These are phyloP conservation scores for Neospermospora avenae DNA, from an alignment of 2,329 filamentous ascomycete genomes.

Conservation along the genomic window DNA sequence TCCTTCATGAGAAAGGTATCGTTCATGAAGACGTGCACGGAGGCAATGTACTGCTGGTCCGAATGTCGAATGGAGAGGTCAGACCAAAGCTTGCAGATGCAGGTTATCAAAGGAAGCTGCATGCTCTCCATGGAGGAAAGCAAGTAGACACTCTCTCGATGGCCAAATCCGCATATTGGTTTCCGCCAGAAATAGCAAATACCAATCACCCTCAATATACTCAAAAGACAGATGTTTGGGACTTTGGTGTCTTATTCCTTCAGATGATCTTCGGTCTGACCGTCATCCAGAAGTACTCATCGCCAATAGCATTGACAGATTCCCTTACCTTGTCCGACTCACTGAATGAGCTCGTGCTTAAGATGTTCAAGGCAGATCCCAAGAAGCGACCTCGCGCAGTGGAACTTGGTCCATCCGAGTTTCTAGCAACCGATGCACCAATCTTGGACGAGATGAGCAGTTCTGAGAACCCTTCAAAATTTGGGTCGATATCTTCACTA, in stretches of 20 bases:
- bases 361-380: conserved; percentile 80
- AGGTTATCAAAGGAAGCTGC: conserved; percentile 65
- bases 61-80: conserved; percentile 64
- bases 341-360: conserved; percentile 74
- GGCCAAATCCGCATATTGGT: conserved; percentile 77
- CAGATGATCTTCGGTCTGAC: conserved; percentile 92
- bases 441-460: conserved; percentile 42
- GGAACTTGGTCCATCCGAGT: conserved; percentile 62
- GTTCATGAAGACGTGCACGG: conserved; percentile 81
- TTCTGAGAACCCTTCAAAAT: conserved; percentile 39
- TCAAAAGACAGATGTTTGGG: conserved; percentile 89
- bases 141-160: conserved; percentile 52
- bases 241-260: conserved; percentile 84
- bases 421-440: conserved; percentile 62
- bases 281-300: conserved; percentile 72
- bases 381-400: conserved; percentile 85
- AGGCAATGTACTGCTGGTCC: conserved; percentile 74
- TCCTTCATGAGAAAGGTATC: conserved; percentile 79
- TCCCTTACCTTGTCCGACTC: conserved; percentile 69
- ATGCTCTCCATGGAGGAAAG: conserved; percentile 55
- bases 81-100: conserved; percentile 73
- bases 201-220: conserved; percentile 61
- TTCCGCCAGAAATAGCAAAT: conserved; percentile 71
- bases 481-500: conserved; percentile 41
- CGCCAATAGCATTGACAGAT: conserved; percentile 70